Percentiles rank a stretch among this genome's conserved stretches.
Conservation (phyloP, 176 grass and related monocot species). For the Hyparrhenia diplandra region DNA sequence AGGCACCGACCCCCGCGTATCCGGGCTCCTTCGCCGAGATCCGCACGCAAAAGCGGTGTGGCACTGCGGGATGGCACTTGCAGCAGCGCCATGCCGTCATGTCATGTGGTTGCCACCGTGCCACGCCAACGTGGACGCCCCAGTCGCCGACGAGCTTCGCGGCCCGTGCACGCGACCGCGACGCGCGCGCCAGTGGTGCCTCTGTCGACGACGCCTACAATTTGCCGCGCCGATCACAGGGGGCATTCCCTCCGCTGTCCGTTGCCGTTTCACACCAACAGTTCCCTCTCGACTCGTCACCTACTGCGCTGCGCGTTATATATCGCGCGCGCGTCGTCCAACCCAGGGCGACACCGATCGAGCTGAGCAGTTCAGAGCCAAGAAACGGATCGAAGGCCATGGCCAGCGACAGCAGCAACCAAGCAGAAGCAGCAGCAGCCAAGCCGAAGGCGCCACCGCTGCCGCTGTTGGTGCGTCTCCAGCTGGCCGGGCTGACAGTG, state of each 20-base stretch:
- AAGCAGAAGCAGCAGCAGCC: not conserved
- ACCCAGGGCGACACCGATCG: not conserved
- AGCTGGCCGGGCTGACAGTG: conserved; percentile 13
- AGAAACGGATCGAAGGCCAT: not conserved
- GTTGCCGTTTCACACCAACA: not conserved
- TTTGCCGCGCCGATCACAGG: not conserved
- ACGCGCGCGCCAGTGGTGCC: not conserved
- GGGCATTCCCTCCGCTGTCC: not conserved
- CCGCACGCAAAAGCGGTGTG: no score
- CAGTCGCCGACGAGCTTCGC: not conserved
- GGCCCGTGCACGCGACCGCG: not conserved
- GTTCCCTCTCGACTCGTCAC: not conserved
- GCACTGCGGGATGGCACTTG: no score
- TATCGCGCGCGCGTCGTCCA: not conserved
- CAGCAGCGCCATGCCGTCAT: no score
- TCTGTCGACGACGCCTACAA: not conserved
- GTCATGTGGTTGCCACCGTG: no score
- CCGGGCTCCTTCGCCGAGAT: no score
- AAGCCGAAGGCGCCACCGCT: conserved; percentile 7
- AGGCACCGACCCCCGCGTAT: conserved; percentile 28
- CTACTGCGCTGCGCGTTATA: not conserved
- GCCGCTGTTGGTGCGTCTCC: conserved; percentile 31
- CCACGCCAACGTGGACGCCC: not conserved
- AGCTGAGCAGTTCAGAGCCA: not conserved
- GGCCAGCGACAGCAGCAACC: not conserved